Evolutionary conservation across 495 filamentous ascomycete species (phyloP).

Genomic region (Staphylotrichum longicolle): DNA sequence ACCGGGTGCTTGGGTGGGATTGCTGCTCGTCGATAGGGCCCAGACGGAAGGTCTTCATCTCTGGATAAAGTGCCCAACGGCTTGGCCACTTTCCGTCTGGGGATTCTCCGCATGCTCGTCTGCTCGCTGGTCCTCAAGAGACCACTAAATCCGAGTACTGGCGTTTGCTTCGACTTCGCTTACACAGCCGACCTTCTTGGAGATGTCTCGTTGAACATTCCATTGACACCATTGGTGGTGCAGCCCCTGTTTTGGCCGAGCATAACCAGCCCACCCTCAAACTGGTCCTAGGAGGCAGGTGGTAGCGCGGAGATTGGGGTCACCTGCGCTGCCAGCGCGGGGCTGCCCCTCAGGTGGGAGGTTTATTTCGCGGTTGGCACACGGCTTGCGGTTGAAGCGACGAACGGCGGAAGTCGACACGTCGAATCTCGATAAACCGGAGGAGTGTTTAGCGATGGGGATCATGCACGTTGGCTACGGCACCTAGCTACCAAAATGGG

Average conservation of each 20-base stretch:
- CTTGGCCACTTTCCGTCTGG: slow-evolving; percentile 16
- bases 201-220: not conserved
- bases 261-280: not conserved
- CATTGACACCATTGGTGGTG: not conserved
- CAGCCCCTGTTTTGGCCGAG: too few relatives aligned
- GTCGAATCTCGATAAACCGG: too few relatives aligned
- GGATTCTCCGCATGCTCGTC: not conserved
- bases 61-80: slow-evolving; percentile 20
- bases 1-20: not conserved
- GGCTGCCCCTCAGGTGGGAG: too few relatives aligned
- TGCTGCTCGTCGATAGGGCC: not conserved
- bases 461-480: too few relatives aligned
- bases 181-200: not conserved
- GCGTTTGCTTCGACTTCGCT: too few relatives aligned
- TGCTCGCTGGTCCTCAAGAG: not conserved
- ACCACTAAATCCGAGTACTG: not conserved
- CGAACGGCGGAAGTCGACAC: too few relatives aligned
- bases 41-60: slow-evolving; percentile 17
- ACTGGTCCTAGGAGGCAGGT: not conserved
- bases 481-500: too few relatives aligned
- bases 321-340: too few relatives aligned
- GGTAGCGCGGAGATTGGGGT: not conserved
- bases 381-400: too few relatives aligned
- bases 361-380: too few relatives aligned
- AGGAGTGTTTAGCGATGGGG: too few relatives aligned